Evolutionary conservation across 2,329 filamentous ascomycete species (phyloP).

Genomic region (Fusarium udum): DNA sequence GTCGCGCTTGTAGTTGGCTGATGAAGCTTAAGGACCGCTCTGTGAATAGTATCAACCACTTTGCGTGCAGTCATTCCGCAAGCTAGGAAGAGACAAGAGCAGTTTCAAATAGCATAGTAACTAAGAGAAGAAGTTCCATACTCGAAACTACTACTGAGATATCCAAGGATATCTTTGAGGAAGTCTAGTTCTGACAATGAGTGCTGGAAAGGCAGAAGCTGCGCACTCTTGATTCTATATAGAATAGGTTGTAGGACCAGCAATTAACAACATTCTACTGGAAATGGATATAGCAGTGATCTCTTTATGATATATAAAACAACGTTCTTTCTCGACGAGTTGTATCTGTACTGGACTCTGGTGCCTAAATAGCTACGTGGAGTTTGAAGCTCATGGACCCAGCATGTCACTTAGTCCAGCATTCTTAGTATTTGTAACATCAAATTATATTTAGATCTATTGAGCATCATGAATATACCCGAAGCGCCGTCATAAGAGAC

Average conservation of each 20-base stretch:
- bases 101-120: not conserved
- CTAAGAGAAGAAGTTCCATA: not conserved
- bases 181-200: too few species aligned
- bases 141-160: too few species aligned
- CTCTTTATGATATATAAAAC: not conserved
- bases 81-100: too few species aligned
- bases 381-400: too few species aligned
- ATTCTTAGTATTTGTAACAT: not conserved
- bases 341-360: not conserved
- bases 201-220: too few species aligned
- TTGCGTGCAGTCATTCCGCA: not conserved
- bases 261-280: too few species aligned
- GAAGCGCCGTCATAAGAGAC: fast-evolving
- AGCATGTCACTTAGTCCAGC: too few species aligned
- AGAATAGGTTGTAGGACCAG: too few species aligned
- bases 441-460: fast-evolving
- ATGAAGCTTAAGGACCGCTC: not conserved
- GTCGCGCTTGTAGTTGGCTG: not conserved
- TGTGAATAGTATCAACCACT: too few species aligned
- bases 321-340: not conserved
- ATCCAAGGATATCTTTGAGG: not conserved
- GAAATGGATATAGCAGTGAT: fast-evolving
- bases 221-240: not conserved
- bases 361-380: too few species aligned
- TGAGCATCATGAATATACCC: fast-evolving